phyloP scores from a whole-genome alignment of 2,329 filamentous ascomycete genomes.

The Pseudocercospora vitis region DNA sequence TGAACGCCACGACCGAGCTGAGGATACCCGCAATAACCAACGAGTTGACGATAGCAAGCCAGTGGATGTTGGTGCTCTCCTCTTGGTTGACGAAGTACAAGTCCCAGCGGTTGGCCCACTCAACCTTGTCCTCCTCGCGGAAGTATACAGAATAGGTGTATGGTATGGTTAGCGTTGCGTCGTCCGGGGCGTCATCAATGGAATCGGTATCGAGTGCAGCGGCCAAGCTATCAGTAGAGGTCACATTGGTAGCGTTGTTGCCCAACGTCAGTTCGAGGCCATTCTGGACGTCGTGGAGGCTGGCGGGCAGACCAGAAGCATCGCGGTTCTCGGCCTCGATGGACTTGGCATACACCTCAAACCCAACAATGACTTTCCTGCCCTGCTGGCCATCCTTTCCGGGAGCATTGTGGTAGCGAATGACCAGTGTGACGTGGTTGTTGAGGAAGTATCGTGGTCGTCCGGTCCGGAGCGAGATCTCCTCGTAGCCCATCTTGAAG shows the following conservation, averaged over 20 bases:
- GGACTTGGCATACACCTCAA: constrained; percentile 88
- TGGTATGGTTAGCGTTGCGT: constrained; percentile 68
- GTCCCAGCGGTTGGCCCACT: constrained; percentile 85
- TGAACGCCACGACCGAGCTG: constrained; percentile 76
- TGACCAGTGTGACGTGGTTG: constrained; percentile 84
- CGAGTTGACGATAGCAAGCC: constrained; percentile 85
- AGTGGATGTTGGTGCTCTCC: constrained; percentile 78
- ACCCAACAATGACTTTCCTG: constrained; percentile 79
- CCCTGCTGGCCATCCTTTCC: constrained; percentile 67
- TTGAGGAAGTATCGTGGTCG: constrained; percentile 72
- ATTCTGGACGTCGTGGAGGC: constrained; percentile 62
- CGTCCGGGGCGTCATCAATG: constrained; percentile 58
- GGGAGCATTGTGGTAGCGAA: constrained; percentile 72
- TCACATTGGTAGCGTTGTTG: constrained; percentile 59
- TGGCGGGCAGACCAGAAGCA: constrained; percentile 65
- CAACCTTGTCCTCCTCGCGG: constrained; percentile 74
- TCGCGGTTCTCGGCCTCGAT: constrained; percentile 64
- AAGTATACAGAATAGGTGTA: constrained; percentile 92
- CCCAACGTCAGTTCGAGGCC: constrained; percentile 69
- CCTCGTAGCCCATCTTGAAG: constrained; percentile 82
- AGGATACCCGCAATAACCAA: constrained; percentile 78
- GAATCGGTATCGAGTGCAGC: constrained; percentile 54
- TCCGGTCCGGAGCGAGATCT: constrained; percentile 60
- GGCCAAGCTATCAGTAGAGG: constrained; percentile 53
- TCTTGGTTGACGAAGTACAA: constrained; percentile 87